Conservation (phyloP, 1,139 yeast genomes). For the Debaryomycetaceae sp. region DNA sequence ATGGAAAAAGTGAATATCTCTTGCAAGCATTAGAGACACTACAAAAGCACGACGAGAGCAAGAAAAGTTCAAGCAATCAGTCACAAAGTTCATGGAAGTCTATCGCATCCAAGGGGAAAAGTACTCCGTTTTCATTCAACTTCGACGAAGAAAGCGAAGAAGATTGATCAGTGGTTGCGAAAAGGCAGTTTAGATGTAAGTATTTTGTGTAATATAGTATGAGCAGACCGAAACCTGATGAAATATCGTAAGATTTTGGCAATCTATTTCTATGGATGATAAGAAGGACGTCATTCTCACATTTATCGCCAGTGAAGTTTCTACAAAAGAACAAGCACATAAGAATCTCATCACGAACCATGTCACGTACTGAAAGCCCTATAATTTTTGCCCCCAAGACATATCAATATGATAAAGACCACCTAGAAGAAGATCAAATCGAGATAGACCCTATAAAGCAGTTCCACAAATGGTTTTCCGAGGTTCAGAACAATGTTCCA, state of each 20-base stretch:
- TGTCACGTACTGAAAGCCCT: slow-evolving; percentile 14
- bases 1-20: slow-evolving; percentile 31
- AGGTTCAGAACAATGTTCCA: slow-evolving; percentile 50
- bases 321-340: too few species aligned
- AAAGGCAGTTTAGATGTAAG: background rate
- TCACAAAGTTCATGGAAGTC: slow-evolving; percentile 21
- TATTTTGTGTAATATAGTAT: background rate
- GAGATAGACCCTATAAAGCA: slow-evolving; percentile 64
- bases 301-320: too few species aligned
- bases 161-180: background rate
- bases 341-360: background rate
- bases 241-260: too few species aligned
- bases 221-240: too few species aligned
- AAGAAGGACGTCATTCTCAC: too few species aligned
- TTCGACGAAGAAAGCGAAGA: slow-evolving; percentile 24
- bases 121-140: slow-evolving; percentile 29
- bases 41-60: slow-evolving; percentile 24
- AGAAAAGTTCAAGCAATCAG: slow-evolving; percentile 16
- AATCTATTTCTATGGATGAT: too few species aligned
- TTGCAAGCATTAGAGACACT: slow-evolving; percentile 30
- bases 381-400: slow-evolving; percentile 77
- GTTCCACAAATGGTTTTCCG: slow-evolving; percentile 80
- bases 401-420: slow-evolving; percentile 76
- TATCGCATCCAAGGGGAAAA: slow-evolving; percentile 6
- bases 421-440: slow-evolving; percentile 55